phyloP scores from a whole-genome alignment of 192 early-diverging fungal genomes.

The Coemansia sp. region DNA sequence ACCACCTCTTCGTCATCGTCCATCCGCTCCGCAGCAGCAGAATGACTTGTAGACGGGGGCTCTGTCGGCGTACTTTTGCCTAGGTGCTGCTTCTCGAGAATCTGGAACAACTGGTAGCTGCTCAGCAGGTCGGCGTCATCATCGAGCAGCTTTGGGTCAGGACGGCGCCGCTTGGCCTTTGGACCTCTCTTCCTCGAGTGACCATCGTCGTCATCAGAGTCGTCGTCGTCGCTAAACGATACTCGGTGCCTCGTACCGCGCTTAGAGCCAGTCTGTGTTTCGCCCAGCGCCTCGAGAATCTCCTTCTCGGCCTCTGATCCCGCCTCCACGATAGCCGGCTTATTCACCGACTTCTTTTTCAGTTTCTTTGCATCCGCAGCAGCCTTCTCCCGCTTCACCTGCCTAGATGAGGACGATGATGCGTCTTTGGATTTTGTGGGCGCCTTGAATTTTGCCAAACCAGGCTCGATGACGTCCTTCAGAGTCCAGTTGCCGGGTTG shows the following conservation, averaged over 20 bases:
- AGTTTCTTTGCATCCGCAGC: constrained; percentile 31
- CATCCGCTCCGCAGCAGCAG: neutral
- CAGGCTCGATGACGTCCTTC: constrained; percentile 17
- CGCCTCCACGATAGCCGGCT: constrained; percentile 7
- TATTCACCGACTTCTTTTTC: constrained; percentile 6
- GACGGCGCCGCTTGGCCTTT: constrained; percentile 34
- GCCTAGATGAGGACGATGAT: constrained; percentile 31
- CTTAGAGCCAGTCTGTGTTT: constrained; percentile 19
- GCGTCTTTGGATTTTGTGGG: constrained; percentile 21
- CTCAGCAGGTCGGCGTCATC: constrained; percentile 44
- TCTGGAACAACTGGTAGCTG: constrained; percentile 44
- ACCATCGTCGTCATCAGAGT: constrained; percentile 16
- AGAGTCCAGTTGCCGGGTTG: constrained; percentile 67
- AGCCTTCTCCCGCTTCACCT: constrained; percentile 59
- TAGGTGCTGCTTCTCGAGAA: constrained; percentile 39
- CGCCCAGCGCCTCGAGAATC: constrained; percentile 44
- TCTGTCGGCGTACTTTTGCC: neutral
- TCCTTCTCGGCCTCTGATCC: constrained; percentile 44
- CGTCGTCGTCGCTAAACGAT: constrained; percentile 56
- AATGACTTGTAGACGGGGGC: neutral
- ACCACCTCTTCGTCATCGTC: constrained; percentile 2
- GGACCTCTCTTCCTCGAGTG: constrained; percentile 5
- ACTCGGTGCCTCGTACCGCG: constrained; percentile 34
- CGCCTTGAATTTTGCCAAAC: constrained; percentile 27
- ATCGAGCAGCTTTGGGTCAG: constrained; percentile 13